These are phyloP conservation scores for Trichomonas gallinae DNA, from an alignment of 208 protist genomes.

Conservation along the genomic window DNA sequence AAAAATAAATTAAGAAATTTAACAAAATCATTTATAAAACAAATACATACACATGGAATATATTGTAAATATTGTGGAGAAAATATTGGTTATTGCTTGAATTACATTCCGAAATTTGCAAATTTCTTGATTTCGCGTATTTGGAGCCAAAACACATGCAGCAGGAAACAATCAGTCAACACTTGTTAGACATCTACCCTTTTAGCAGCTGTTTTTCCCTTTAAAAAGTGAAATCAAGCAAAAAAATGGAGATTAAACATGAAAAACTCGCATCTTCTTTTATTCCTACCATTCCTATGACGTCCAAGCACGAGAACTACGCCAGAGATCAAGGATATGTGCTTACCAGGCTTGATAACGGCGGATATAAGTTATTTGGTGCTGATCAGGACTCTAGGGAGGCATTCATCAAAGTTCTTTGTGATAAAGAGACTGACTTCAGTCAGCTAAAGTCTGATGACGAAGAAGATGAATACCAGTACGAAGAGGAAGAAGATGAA, in stretches of 20 bases:
- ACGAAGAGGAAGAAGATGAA: background rate
- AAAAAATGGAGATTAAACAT: background rate
- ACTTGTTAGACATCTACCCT: no score
- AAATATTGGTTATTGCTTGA: no score
- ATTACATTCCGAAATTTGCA: no score
- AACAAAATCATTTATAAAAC: no score
- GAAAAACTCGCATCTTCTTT: background rate
- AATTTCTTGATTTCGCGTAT: no score
- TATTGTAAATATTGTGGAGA: no score
- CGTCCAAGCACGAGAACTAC: background rate
- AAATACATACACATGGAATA: no score
- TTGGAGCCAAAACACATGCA: no score
- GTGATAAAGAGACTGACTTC: background rate
- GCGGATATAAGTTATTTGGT: background rate
- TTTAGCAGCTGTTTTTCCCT: no score
- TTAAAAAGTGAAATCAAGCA: no score
- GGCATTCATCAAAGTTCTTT: background rate
- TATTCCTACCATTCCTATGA: background rate
- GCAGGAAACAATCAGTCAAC: no score
- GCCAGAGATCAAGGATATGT: background rate
- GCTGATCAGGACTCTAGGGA: background rate
- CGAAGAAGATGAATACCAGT: background rate
- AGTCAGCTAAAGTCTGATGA: background rate
- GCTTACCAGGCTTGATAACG: background rate
- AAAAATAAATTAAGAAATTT: no score